These are phyloP conservation scores for Chrysophaeum taylorii DNA, from an alignment of 352 stramenopile species.

Conservation along the genomic window DNA sequence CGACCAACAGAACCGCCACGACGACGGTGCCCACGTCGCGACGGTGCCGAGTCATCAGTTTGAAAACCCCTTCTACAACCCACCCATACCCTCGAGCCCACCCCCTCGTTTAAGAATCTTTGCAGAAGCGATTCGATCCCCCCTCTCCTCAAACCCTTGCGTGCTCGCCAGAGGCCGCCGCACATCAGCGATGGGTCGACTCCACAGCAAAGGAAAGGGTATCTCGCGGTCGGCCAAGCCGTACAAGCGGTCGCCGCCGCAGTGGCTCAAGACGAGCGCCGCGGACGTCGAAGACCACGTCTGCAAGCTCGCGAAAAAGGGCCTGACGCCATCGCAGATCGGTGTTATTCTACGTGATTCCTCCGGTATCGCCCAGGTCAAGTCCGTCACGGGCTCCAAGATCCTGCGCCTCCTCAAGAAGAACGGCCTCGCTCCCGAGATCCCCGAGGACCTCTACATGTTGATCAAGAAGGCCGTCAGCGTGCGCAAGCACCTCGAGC, in stretches of 20 bases:
- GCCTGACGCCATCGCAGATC: slow-evolving; percentile 91
- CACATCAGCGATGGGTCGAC: slow-evolving; percentile 81
- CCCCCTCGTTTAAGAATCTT: too few relatives aligned
- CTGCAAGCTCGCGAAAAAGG: slow-evolving; percentile 99
- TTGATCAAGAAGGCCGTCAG: slow-evolving; percentile 99
- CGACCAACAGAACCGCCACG: too few relatives aligned
- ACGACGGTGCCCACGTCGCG: too few relatives aligned
- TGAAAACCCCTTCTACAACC: too few relatives aligned
- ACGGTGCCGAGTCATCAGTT: too few relatives aligned
- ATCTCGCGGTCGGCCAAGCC: slow-evolving; percentile 96
- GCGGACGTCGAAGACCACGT: slow-evolving; percentile 96
- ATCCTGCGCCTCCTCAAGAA: slow-evolving; percentile 99
- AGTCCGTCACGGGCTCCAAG: slow-evolving; percentile 95
- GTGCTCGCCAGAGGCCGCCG: too few relatives aligned
- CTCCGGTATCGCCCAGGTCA: slow-evolving; percentile 96
- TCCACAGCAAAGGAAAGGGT: slow-evolving; percentile 97
- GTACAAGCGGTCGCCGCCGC: slow-evolving; percentile 97
- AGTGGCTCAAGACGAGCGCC: slow-evolving; percentile 92
- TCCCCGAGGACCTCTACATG: slow-evolving; percentile 99
- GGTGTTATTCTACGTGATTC: slow-evolving; percentile 99
- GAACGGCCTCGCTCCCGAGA: slow-evolving; percentile 94
- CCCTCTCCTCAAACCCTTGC: too few relatives aligned
- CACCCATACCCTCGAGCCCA: too few relatives aligned
- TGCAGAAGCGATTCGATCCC: too few relatives aligned
- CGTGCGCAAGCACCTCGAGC: slow-evolving; percentile 98